Percentiles rank a stretch among this genome's conserved stretches.
Evolutionary conservation across 1,284 basidiomycete genomes (phyloP).

Genomic region (Inonotus hispidus): DNA sequence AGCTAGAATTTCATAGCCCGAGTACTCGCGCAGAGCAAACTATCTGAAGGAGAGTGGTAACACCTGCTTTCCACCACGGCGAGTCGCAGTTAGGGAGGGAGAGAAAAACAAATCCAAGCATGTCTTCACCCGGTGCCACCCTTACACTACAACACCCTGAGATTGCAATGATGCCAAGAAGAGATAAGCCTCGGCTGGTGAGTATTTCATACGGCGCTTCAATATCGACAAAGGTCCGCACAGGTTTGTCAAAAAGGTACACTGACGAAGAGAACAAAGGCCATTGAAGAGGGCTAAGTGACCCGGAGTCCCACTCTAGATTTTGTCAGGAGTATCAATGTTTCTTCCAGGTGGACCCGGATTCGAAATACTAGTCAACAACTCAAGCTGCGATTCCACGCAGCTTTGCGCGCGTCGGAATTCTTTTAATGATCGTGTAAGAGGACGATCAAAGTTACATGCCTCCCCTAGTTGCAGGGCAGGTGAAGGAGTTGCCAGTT

Average conservation of each 20-base stretch:
- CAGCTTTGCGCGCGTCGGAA: too few relatives aligned
- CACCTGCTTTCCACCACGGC: background rate
- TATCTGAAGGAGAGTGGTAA: background rate
- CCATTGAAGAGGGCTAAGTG: too few relatives aligned
- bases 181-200: background rate
- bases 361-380: too few relatives aligned
- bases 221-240: background rate
- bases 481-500: too few relatives aligned
- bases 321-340: too few relatives aligned
- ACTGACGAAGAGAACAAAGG: background rate
- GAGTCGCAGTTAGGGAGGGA: background rate
- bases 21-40: background rate
- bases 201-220: background rate
- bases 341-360: too few relatives aligned
- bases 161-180: background rate
- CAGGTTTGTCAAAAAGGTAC: background rate
- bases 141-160: background rate
- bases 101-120: background rate
- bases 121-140: background rate
- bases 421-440: too few relatives aligned
- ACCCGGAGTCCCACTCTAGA: too few relatives aligned
- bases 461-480: too few relatives aligned
- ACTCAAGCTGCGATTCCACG: too few relatives aligned
- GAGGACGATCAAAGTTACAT: too few relatives aligned
- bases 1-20: background rate